Base-by-base conservation (phyloP, 768 basidiomycete species). In the Russula dissimulans region DNA sequence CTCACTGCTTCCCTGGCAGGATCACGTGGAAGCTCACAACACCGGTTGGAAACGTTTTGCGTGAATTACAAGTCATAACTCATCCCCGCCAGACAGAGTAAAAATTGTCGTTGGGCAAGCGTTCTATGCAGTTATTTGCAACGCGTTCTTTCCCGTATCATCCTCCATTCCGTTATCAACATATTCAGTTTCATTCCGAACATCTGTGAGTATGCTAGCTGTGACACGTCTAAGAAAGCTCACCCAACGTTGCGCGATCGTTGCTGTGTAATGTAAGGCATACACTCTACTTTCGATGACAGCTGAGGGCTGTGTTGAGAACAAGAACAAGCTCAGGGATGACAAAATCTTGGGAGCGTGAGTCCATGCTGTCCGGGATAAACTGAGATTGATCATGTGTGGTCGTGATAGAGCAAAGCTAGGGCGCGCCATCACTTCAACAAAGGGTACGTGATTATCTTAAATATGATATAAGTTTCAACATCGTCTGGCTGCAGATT, bases 101-200 rank as follows among this genome's bases (percentile, higher is more conserved):
- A 65, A 64, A 54, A n/a, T 47, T 8, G n/a, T 31, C 26, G 62
- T 64, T 12, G 63, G 58, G 2, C 58, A 65, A 50, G 62, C 65
- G 3, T 65, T 57, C 56, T 64, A 64, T 51, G 46, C 65, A 9
- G 56, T 60, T 36, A 46, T 63, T 31, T 64, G 65, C 14, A 43
- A 50, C 38, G 59, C 56, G 17, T 60, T 65, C 52, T 65, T 65
- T 58, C 57, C 58, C 31, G 12, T 10, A 15, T 36, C 52, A 15
- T 26, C 18, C 42, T 4, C 58, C 14, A 39, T 60, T 7, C 54
- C 55, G 8, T 14, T 56, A 15, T 54, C 54, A 18, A 34, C 38
- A 7, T 60, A 51, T 54, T 60, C 54, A 5, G 59, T 60, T 22
- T 34, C 55, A 12, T 52, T 65, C 18, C 45, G 65, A 54, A 51